Evolutionary conservation across 2,329 filamentous ascomycete genomes (phyloP).

Genomic region (Mycosphaerella sp.): DNA sequence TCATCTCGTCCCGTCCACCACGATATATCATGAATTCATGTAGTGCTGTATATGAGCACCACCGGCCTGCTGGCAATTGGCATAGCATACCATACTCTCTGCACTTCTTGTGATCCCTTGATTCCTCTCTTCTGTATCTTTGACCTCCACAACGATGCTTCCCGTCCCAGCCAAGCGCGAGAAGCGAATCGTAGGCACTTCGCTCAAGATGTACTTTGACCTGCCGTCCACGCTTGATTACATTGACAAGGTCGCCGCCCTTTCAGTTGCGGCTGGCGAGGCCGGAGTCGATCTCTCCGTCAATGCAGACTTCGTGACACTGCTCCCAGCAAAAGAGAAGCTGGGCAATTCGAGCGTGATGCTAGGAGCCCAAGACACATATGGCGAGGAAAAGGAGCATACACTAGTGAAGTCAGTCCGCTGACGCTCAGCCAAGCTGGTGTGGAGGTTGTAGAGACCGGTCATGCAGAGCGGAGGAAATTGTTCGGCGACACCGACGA

Average conservation of each 20-base stretch:
- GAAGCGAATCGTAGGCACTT: slow-evolving; percentile 64
- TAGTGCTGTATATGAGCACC: neutral
- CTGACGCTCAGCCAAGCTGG: slow-evolving; percentile 61
- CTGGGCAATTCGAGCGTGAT: slow-evolving; percentile 49
- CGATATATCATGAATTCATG: neutral
- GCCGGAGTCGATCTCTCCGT: slow-evolving; percentile 64
- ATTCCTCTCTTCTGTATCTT: neutral
- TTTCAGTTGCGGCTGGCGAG: slow-evolving; percentile 49
- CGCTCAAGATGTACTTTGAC: slow-evolving; percentile 76
- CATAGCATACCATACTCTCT: neutral
- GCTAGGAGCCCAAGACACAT: slow-evolving; percentile 71
- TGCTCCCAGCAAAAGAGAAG: slow-evolving; percentile 48
- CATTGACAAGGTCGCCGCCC: slow-evolving; percentile 38
- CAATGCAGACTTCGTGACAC: slow-evolving; percentile 69
- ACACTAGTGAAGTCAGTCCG: slow-evolving; percentile 72
- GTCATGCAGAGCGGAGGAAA: slow-evolving; percentile 70
- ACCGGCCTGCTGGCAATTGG: neutral
- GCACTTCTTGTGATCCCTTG: neutral
- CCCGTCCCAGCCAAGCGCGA: slow-evolving; percentile 35
- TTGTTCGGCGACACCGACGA: slow-evolving; percentile 71
- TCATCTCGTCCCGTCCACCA: slow-evolving; percentile 3
- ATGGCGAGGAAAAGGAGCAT: slow-evolving; percentile 65
- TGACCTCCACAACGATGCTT: slow-evolving; percentile 26
- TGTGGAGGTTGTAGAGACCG: slow-evolving; percentile 67
- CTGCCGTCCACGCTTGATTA: slow-evolving; percentile 53